Base-by-base conservation (phyloP, 345 rosid species). In the Conringia planisiliqua region DNA sequence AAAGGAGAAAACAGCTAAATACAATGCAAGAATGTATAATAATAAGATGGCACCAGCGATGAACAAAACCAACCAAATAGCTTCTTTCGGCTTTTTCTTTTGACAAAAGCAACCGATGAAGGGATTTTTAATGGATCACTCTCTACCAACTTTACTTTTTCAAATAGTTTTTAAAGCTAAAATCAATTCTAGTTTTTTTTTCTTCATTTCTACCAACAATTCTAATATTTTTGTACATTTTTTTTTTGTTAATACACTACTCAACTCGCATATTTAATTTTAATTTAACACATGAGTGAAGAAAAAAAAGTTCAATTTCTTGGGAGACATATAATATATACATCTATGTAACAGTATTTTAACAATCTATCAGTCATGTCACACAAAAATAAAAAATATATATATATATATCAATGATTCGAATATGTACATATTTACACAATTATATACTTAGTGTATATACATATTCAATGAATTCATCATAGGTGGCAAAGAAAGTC, bases 41-140 rank as follows among this genome's bases (percentile, higher is more conserved):
- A 55, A 35, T 62, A 63, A 63, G 71, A 76, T 46, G 68, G 38
- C 67, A 77, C 52, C 72, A 70, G 76, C 80, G 61, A 77, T 56
- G 67, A 35, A 42, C 61, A 76, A 22, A 44, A 61, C 58, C 52
- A 56, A 68, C 44, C 52, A 62, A 62, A 40, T 48, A 64, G 46
- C 68, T 48, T 43, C 35, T 35, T 72, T 57, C 57, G 50, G 36
- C 56, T 62, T 43, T 64, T 56, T 20, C 72, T 75, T 75, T 71
- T 57, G 62, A 47, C 62, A 70, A 70, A 77, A 71, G 80, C 76
- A 64, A 77, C 62, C 17, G 16, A 36, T 70, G 33, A 64, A 39
- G 9, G 39, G 72, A 39, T 56, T 48, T 62, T 47, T 44, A 70
- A 71, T 72, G 72, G 62, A 77, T 71, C 55, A 65, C 29, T 56